Conservation (phyloP, 2,329 filamentous ascomycete genomes). For the Microdochium trichocladiopsis region DNA sequence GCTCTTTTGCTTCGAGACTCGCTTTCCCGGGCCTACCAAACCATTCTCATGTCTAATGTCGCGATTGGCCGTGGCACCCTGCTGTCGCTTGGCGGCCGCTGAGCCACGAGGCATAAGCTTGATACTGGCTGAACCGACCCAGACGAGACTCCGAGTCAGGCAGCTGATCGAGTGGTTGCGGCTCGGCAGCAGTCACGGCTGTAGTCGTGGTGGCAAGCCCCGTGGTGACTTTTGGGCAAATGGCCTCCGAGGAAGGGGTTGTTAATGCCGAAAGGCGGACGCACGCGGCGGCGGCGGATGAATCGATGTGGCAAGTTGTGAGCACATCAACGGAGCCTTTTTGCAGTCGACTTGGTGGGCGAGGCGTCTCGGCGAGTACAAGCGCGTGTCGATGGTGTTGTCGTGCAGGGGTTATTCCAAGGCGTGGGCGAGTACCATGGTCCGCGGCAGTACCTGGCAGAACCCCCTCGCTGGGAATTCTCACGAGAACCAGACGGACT, state of each 20-base stretch:
- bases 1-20: slow-evolving; percentile 38
- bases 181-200: neutral
- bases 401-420: neutral
- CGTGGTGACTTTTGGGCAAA: neutral
- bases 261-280: neutral
- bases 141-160: slow-evolving; percentile 38
- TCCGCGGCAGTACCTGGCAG: neutral
- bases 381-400: neutral
- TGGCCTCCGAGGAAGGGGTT: neutral
- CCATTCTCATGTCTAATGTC: slow-evolving; percentile 82
- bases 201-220: neutral
- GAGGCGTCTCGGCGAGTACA: neutral
- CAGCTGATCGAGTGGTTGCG: slow-evolving; percentile 10
- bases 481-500: neutral
- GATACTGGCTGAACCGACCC: slow-evolving; percentile 29
- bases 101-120: slow-evolving; percentile 55
- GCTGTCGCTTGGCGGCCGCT: slow-evolving; percentile 54
- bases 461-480: neutral
- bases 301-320: neutral
- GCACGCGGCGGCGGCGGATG: neutral
- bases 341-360: too few species aligned
- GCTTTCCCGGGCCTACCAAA: slow-evolving; percentile 70
- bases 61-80: slow-evolving; percentile 54
- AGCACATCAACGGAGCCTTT: neutral
- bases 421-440: neutral